phyloP scores from a whole-genome alignment of 176 grass and related monocot genomes.

The Cenchrus fungigraminus region DNA sequence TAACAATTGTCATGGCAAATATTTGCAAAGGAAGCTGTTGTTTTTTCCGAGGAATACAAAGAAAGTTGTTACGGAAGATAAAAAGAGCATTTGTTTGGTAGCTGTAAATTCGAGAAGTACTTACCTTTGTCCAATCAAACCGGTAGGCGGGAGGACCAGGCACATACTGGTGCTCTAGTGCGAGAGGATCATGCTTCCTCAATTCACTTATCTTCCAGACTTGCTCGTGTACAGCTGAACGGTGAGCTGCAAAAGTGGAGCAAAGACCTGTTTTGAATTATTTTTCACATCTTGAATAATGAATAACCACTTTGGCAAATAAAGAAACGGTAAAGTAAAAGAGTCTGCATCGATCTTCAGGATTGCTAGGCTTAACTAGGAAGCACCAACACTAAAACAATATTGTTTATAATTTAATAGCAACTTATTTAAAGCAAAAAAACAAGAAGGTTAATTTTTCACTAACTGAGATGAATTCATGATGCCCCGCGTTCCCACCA shows the following conservation, averaged over 20 bases:
- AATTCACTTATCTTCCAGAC: too few species aligned
- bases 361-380: background rate
- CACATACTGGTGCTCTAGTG: accelerated
- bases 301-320: background rate
- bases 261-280: background rate
- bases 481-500: background rate
- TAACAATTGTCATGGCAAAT: too few species aligned
- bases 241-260: background rate
- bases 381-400: background rate
- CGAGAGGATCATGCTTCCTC: background rate
- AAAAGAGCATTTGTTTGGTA: too few species aligned
- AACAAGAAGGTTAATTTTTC: background rate
- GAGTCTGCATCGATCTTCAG: background rate
- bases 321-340: background rate
- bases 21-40: too few species aligned
- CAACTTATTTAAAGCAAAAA: background rate
- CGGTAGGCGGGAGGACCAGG: too few species aligned
- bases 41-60: too few species aligned
- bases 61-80: too few species aligned
- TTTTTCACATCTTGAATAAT: background rate
- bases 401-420: background rate
- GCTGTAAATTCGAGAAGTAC: background rate
- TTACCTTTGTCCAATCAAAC: background rate
- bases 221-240: too few species aligned
- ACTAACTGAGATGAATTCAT: background rate